Base-by-base conservation (phyloP, 208 protist genomes). In the Leishmania mexicana region DNA sequence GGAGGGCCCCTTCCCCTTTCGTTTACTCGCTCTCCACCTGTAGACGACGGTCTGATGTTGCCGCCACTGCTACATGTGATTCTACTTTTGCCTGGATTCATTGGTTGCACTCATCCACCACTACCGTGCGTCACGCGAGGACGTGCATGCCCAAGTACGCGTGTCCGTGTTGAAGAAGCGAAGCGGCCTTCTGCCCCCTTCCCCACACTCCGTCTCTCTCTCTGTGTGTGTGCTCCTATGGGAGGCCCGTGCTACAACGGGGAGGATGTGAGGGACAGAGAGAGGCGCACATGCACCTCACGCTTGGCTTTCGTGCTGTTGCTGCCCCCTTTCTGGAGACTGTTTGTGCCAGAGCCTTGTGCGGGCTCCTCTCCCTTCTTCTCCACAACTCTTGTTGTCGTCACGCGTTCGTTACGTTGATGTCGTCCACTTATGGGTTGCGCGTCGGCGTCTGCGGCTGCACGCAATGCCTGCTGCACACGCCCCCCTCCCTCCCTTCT, bases 341-440 rank as follows among this genome's bases (percentile, higher is more conserved):
- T 31, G 19, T 31, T 64, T 31, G 28, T 24, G 28, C 58, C 28
- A 3, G 17, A 8, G 5, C 17, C 51, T 54, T 54, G 13, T 54
- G 51, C 51, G 17, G 51, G 51, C 1, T 84, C 80, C 57, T 71
- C 67, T 78, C 45, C 11, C 65, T 24, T 67, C 5, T 28, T 57
- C 40, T 51, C 0, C 28, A 67, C 21, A 67, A 38, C 60, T 67
- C 28, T 67, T 35, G 6, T 35, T 6, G 28, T 67, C 60, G 2
- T 65, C 60, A n/a, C 21, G 35, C n/a, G 8, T 65, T 35, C 60
- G 35, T 35, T 38, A 35, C 28, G 51, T 54, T 54, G 51, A 54
- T 54, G 4, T 21, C 51, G 51, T 54, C 3, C 51, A 21, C 6
- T 13, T 54, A 54, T 54, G 51, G 15, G 51, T 54, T 54, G 51